Evolutionary conservation across 495 filamentous ascomycete genomes (phyloP).

Genomic region (Aspergillus kassunensis): DNA sequence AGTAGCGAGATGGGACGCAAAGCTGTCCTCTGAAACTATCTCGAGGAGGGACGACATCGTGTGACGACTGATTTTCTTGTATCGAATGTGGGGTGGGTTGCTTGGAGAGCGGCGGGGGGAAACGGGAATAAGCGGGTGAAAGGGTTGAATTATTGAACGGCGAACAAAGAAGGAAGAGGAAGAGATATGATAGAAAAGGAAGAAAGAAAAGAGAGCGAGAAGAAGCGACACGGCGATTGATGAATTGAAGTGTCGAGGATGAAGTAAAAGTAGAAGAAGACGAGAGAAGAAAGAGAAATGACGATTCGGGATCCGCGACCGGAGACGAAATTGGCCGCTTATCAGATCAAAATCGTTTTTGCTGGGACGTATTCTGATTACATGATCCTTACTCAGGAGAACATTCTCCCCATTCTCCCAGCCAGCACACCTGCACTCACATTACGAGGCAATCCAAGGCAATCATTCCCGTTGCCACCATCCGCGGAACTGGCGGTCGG

Average conservation of each 20-base stretch:
- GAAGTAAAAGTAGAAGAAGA: conserved; percentile 6
- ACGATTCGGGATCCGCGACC: conserved; percentile 11
- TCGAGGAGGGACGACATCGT: conserved; percentile 70
- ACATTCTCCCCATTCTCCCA: no score
- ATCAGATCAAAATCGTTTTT: conserved; percentile 20
- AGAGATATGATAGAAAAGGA: conserved; percentile 5
- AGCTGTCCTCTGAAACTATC: conserved; percentile 65
- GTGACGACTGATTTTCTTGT: conserved; percentile 7
- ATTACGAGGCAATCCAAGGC: not conserved
- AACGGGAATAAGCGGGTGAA: conserved; percentile 1
- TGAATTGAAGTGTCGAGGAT: conserved; percentile 5
- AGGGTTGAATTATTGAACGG: not conserved
- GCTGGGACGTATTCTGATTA: conserved; percentile 8
- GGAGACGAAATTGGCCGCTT: conserved; percentile 24
- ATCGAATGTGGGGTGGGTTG: conserved; percentile 10
- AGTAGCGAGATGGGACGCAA: conserved; percentile 58
- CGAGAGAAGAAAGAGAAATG: conserved; percentile 4
- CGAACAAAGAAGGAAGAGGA: not conserved
- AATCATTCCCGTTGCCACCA: not conserved
- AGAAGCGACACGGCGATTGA: not conserved
- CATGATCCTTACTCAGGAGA: not conserved
- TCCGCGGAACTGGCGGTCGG: conserved; percentile 3
- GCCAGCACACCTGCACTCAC: no score
- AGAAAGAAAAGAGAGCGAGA: not conserved
- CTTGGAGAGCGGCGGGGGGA: not conserved